Evolutionary conservation across 148 eudicot genomes (phyloP).

Genomic region (Amaranthus hypochondriacus): DNA sequence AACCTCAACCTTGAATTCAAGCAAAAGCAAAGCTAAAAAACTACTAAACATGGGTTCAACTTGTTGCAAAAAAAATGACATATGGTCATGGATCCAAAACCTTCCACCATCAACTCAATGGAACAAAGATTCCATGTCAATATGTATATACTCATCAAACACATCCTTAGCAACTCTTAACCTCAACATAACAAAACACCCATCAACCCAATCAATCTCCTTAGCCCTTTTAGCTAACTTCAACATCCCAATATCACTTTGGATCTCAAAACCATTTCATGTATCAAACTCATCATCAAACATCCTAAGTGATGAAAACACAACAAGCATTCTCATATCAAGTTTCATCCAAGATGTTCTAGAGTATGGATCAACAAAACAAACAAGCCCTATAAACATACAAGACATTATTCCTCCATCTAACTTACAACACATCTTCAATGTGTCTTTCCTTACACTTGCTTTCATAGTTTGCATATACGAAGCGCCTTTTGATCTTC

Average conservation of each 20-base stretch:
- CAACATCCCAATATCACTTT: slow-evolving; percentile 45
- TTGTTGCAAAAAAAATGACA: slow-evolving; percentile 40
- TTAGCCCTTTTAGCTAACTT: slow-evolving; percentile 58
- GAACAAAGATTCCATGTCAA: slow-evolving; percentile 45
- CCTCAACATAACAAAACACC: slow-evolving; percentile 40
- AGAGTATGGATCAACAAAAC: slow-evolving; percentile 47
- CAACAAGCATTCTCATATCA: slow-evolving; percentile 34
- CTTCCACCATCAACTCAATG: slow-evolving; percentile 59
- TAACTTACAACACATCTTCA: slow-evolving; percentile 45
- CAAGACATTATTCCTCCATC: slow-evolving; percentile 26
- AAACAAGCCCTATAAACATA: slow-evolving; percentile 25
- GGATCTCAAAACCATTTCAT: slow-evolving; percentile 69
- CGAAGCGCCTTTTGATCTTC: slow-evolving; percentile 72
- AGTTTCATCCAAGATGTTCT: slow-evolving; percentile 65
- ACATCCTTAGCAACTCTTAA: slow-evolving; percentile 58
- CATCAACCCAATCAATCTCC: slow-evolving; percentile 32
- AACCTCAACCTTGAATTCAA: slow-evolving; percentile 10
- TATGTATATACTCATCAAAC: slow-evolving; percentile 42
- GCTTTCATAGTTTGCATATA: slow-evolving; percentile 69
- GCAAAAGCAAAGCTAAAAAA: neutral
- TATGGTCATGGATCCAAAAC: slow-evolving; percentile 70
- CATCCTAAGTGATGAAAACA: slow-evolving; percentile 30
- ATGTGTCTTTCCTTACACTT: slow-evolving; percentile 55
- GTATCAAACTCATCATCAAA: slow-evolving; percentile 13
- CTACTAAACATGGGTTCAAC: slow-evolving; percentile 13